These are phyloP conservation scores for Colletotrichum sublineola DNA, from an alignment of 2,329 filamentous ascomycete genomes.

Conservation along the genomic window DNA sequence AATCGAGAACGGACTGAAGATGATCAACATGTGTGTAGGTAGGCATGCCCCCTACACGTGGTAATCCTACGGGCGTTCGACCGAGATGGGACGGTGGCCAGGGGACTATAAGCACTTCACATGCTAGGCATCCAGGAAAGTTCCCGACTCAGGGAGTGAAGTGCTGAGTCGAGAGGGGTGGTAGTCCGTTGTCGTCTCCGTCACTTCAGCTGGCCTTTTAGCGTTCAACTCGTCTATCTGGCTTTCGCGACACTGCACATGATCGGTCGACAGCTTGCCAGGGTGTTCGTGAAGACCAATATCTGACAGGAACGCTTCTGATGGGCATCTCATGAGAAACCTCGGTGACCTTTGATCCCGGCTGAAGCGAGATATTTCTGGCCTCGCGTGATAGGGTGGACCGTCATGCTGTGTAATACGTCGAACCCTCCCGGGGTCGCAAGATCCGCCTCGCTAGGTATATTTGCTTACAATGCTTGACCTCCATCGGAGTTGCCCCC, in stretches of 20 bases:
- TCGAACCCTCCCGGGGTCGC: neutral
- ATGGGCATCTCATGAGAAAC: neutral
- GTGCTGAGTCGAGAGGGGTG: neutral
- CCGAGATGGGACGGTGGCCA: slow-evolving; percentile 18
- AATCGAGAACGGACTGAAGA: neutral
- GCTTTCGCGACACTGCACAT: neutral
- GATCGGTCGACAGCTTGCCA: neutral
- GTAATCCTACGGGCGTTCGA: slow-evolving; percentile 1
- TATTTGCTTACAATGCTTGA: neutral
- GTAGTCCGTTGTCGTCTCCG: too few relatives aligned
- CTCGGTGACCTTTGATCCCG: neutral
- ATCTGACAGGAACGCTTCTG: neutral
- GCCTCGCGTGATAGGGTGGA: neutral
- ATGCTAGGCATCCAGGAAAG: neutral
- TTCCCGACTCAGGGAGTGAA: neutral
- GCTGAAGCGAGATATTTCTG: too few relatives aligned
- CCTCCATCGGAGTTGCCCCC: neutral
- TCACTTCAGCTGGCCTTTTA: too few relatives aligned
- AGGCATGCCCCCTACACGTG: slow-evolving; percentile 16
- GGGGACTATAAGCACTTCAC: slow-evolving; percentile 3
- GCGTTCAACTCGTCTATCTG: neutral
- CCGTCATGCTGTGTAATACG: neutral
- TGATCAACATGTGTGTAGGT: slow-evolving; percentile 6
- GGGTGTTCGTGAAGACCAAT: neutral
- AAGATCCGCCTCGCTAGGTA: neutral